phyloP scores from a whole-genome alignment of 495 filamentous ascomycete species.

The Penicillium chermesinum region DNA sequence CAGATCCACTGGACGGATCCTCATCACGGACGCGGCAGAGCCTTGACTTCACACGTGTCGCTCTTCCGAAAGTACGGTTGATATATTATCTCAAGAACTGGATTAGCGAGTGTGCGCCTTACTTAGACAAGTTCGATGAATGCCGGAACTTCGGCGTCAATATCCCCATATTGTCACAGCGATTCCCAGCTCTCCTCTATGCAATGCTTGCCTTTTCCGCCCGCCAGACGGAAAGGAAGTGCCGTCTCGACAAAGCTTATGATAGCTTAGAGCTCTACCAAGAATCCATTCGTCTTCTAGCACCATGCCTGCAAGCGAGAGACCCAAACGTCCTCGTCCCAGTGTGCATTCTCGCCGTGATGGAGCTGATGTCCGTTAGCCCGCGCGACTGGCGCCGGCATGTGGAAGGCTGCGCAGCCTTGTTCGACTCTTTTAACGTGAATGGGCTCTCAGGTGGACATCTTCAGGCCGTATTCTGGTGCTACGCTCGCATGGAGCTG shows the following conservation, averaged over 20 bases:
- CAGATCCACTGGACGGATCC: constrained; percentile 13
- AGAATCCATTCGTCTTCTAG: constrained; percentile 30
- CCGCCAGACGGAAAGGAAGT: constrained; percentile 31
- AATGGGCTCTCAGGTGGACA: constrained; percentile 32
- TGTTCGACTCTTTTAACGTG: constrained; percentile 32
- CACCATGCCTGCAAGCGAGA: constrained; percentile 25
- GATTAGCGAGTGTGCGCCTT: constrained; percentile 27
- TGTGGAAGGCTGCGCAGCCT: constrained; percentile 37
- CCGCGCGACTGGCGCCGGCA: constrained; percentile 37
- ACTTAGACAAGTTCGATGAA: constrained; percentile 42
- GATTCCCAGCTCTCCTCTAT: constrained; percentile 29
- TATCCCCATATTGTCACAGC: constrained; percentile 28
- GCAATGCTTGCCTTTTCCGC: constrained; percentile 36
- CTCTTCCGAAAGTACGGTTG: constrained; percentile 23
- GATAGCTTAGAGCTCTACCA: constrained; percentile 37
- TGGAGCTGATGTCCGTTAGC: constrained; percentile 41
- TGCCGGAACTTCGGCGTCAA: constrained; percentile 29
- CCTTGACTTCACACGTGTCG: constrained; percentile 24
- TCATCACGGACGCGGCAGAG: constrained; percentile 11
- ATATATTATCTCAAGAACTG: constrained; percentile 27
- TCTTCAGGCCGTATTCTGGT: constrained; percentile 40
- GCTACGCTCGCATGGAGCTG: constrained; percentile 40
- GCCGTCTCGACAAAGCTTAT: constrained; percentile 25
- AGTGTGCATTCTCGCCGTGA: constrained; percentile 26
- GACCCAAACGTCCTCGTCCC: constrained; percentile 31